phyloP scores from a whole-genome alignment of 768 basidiomycete genomes.

The Boletus barrowsii region DNA sequence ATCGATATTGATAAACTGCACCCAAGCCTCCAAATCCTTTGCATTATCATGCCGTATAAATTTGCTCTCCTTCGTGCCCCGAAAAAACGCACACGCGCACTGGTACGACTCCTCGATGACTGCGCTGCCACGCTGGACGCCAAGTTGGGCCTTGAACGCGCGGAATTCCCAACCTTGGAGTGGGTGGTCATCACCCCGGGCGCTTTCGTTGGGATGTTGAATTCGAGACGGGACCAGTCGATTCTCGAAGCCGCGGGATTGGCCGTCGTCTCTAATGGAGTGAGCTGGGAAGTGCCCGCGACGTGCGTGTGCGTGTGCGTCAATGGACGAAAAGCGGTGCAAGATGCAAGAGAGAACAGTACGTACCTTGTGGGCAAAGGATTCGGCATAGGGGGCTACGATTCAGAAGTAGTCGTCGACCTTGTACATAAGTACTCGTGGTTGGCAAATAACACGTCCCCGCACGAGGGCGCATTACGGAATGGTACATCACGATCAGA shows the following conservation, averaged over 20 bases:
- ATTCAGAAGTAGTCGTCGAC: no score
- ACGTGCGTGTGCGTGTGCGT: neutral
- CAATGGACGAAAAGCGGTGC: neutral
- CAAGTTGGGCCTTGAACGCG: slow-evolving; percentile 69
- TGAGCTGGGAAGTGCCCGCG: slow-evolving; percentile 30
- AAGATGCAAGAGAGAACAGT: no score
- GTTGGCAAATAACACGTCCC: no score
- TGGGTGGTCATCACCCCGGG: slow-evolving; percentile 63
- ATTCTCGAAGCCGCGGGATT: slow-evolving; percentile 65
- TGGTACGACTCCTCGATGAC: slow-evolving; percentile 66
- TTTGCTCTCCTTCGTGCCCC: slow-evolving; percentile 58
- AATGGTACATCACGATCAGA: no score
- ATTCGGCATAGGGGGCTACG: slow-evolving; percentile 53
- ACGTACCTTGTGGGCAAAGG: slow-evolving; percentile 67
- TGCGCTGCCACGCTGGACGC: slow-evolving; percentile 55
- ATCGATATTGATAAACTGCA: slow-evolving; percentile 81
- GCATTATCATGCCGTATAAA: slow-evolving; percentile 71
- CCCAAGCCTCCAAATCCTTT: slow-evolving; percentile 72
- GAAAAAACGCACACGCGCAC: slow-evolving; percentile 75
- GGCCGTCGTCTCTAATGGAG: slow-evolving; percentile 58
- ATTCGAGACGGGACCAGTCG: slow-evolving; percentile 78
- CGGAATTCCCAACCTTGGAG: slow-evolving; percentile 86
- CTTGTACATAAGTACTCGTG: no score
- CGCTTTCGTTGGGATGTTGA: slow-evolving; percentile 65
- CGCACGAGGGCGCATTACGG: no score